Evolutionary conservation across 352 stramenopile species (phyloP).

Genomic region (Elongisporangium anandrum): DNA sequence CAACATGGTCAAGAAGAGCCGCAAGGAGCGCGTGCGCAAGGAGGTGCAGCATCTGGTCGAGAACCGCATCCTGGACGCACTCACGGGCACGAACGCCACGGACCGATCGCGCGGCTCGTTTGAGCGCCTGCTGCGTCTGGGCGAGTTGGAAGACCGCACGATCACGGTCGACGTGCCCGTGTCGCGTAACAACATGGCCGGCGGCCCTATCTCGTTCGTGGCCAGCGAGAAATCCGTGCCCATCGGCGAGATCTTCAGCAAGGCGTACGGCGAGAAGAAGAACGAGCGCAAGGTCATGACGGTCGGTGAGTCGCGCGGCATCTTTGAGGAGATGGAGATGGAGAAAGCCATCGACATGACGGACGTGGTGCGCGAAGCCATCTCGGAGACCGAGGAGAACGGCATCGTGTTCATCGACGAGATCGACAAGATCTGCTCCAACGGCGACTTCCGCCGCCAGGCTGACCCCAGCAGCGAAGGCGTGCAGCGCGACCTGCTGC

Average conservation of each 20-base stretch:
- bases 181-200: constrained; percentile 30
- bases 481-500: constrained; percentile 98
- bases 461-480: constrained; percentile 97
- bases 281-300: constrained; percentile 92
- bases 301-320: constrained; percentile 89
- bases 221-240: constrained; percentile 67
- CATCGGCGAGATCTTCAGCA: constrained; percentile 65
- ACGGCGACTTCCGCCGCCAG: constrained; percentile 89
- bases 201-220: constrained; percentile 67
- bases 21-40: constrained; percentile 90
- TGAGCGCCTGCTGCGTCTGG: constrained; percentile 84
- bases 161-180: constrained; percentile 77
- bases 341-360: constrained; percentile 92
- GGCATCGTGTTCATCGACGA: constrained; percentile 99
- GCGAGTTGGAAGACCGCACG: constrained; percentile 77
- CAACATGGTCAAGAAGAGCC: constrained; percentile 94
- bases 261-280: constrained; percentile 78
- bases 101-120: constrained; percentile 90
- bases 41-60: constrained; percentile 93
- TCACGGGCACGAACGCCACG: constrained; percentile 85
- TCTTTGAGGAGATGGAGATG: constrained; percentile 96
- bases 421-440: constrained; percentile 99
- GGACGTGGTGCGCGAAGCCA: constrained; percentile 82
- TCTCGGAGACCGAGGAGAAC: constrained; percentile 95
- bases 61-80: constrained; percentile 93